Conservation (phyloP, 1,284 basidiomycete species). For the Anthracocystis walkeri region DNA sequence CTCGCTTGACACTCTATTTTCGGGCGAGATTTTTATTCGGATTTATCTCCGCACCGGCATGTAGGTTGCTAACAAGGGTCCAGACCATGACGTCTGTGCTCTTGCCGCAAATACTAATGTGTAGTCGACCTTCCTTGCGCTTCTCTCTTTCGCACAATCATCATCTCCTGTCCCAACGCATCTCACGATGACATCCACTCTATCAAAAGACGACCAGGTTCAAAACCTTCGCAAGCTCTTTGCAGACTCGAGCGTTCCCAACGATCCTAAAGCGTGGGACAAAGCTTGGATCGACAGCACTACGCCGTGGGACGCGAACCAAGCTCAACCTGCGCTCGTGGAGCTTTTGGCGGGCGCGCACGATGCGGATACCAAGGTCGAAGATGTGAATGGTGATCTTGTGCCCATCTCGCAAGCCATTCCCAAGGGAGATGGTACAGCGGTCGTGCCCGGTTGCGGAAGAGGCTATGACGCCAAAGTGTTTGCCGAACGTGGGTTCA, state of each 20-base stretch:
- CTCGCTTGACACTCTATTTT: too few relatives aligned
- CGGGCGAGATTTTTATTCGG: too few relatives aligned
- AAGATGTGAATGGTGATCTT: slow-evolving; percentile 12
- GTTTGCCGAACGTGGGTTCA: slow-evolving; percentile 48
- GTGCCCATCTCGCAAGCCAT: slow-evolving; percentile 30
- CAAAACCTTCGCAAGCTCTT: slow-evolving; percentile 40
- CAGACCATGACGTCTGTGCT: slow-evolving; percentile 4
- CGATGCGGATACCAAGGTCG: slow-evolving; percentile 26
- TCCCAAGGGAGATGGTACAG: slow-evolving; percentile 25
- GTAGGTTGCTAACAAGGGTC: background rate
- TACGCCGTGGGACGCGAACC: slow-evolving; percentile 55
- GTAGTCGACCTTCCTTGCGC: background rate
- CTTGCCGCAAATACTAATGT: background rate
- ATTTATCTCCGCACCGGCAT: too few relatives aligned
- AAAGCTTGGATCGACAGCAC: slow-evolving; percentile 50
- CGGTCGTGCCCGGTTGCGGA: slow-evolving; percentile 47
- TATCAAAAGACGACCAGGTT: slow-evolving; percentile 32
- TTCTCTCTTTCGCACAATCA: background rate
- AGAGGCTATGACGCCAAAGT: slow-evolving; percentile 52
- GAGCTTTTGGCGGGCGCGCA: slow-evolving; percentile 39
- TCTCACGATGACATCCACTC: slow-evolving; percentile 3
- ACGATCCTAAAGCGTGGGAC: slow-evolving; percentile 57
- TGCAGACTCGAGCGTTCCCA: slow-evolving; percentile 35
- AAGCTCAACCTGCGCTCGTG: slow-evolving; percentile 50
- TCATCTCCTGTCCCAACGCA: background rate